Percentiles rank a stretch among this genome's conserved stretches.
phyloP scores from a whole-genome alignment of 768 basidiomycete genomes.

The Phaeotremella skinneri region DNA sequence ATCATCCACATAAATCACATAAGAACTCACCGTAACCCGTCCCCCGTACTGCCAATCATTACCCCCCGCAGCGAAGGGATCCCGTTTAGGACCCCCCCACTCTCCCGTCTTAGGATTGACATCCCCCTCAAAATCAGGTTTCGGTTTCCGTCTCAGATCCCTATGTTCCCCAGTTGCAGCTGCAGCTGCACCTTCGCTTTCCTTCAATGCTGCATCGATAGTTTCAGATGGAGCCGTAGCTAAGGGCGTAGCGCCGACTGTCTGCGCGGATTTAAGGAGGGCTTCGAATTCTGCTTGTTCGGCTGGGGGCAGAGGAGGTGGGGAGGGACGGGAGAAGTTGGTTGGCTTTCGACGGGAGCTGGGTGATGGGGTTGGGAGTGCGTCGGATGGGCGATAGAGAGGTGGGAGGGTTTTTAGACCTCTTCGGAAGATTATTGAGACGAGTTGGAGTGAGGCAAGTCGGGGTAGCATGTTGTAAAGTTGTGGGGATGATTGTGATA shows the following conservation, averaged over 20 bases:
- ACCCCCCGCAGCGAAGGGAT: slow-evolving; percentile 48
- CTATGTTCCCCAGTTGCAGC: slow-evolving; percentile 26
- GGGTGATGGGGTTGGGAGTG: slow-evolving; percentile 10
- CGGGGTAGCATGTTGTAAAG: slow-evolving; percentile 6
- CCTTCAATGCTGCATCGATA: slow-evolving; percentile 14
- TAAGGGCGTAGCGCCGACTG: slow-evolving; percentile 32
- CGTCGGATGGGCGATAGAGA: slow-evolving; percentile 3
- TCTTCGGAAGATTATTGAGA: background rate
- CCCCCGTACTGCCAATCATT: slow-evolving; percentile 50
- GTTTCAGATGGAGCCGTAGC: slow-evolving; percentile 20
- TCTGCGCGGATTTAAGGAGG: slow-evolving; percentile 33
- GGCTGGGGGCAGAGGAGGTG: slow-evolving; percentile 39
- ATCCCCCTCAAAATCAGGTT: slow-evolving; percentile 47
- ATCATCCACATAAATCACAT: too few relatives aligned
- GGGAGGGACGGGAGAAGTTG: slow-evolving; percentile 38
- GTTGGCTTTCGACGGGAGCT: slow-evolving; percentile 8
- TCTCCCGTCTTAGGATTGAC: slow-evolving; percentile 50
- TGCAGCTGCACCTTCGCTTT: background rate
- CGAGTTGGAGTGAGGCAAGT: background rate
- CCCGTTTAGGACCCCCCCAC: slow-evolving; percentile 47
- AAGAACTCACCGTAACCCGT: slow-evolving; percentile 47
- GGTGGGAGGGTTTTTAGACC: slow-evolving; percentile 1
- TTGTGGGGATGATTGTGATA: background rate
- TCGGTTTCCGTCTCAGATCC: slow-evolving; percentile 43
- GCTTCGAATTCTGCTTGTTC: slow-evolving; percentile 51